Percentiles rank a stretch among this genome's conserved stretches.
Evolutionary conservation across 192 early-diverging fungal genomes (phyloP).

Genomic region (Pilaira anomala): DNA sequence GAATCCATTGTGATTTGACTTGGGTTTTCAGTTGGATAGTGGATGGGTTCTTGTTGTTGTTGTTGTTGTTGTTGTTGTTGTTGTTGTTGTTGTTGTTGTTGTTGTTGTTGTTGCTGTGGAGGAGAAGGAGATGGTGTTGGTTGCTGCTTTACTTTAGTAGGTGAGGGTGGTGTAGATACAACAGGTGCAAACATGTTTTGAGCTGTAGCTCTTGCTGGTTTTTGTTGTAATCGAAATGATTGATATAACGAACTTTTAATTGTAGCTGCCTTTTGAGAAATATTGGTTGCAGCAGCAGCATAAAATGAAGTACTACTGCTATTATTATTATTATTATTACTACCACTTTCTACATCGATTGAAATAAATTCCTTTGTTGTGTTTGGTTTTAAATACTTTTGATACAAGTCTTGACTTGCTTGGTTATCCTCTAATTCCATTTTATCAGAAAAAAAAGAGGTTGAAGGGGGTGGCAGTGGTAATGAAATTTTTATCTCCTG

Average conservation of each 20-base stretch:
- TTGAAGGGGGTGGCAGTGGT: conserved; percentile 24
- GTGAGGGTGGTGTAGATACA: no score
- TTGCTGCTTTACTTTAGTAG: no score
- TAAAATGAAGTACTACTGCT: conserved; percentile 2
- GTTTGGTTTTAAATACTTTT: conserved; percentile 9
- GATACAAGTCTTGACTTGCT: conserved; percentile 16
- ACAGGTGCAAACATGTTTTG: conserved; percentile 10
- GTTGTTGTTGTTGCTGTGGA: no score
- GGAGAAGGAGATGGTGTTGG: no score
- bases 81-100: not conserved
- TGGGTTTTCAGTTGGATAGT: no score
- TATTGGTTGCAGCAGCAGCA: not conserved
- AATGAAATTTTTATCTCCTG: conserved; percentile 21
- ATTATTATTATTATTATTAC: not conserved
- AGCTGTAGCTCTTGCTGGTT: not conserved
- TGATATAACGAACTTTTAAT: conserved; percentile 17
- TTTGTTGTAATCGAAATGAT: conserved; percentile 19
- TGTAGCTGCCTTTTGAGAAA: conserved; percentile 26
- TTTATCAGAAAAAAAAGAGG: conserved; percentile 32
- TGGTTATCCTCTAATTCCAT: conserved; percentile 21
- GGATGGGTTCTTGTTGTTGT: not conserved
- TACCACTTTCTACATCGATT: conserved; percentile 14
- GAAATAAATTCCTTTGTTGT: conserved; percentile 4
- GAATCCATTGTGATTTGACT: not conserved
- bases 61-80: not conserved